A percentile compares a stretch with the other conserved stretches of the same genome.
phyloP scores from a whole-genome alignment of 176 grass and related monocot genomes.

The Triticum monococcum region DNA sequence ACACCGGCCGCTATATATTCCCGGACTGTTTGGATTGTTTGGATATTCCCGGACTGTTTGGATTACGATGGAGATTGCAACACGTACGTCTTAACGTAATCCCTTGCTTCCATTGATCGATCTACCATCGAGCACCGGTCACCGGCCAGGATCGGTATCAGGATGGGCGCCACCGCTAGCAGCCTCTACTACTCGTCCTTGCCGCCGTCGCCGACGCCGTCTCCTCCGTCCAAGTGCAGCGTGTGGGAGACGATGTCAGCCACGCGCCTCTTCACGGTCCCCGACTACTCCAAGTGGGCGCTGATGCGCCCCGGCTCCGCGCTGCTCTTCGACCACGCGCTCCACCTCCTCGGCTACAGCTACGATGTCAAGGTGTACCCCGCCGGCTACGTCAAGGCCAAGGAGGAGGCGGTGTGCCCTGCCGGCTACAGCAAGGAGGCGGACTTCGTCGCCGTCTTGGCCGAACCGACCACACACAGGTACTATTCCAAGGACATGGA shows the following conservation, averaged over 20 bases:
- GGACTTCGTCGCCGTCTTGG: not conserved
- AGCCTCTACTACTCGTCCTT: not conserved
- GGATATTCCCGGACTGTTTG: too few species aligned
- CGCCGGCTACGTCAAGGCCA: not conserved
- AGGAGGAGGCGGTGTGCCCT: not conserved
- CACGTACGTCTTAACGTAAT: too few species aligned
- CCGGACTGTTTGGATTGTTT: too few species aligned
- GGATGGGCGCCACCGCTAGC: not conserved
- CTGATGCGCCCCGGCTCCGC: not conserved
- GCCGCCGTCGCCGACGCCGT: not conserved
- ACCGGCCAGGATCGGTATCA: not conserved
- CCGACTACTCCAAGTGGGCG: not conserved
- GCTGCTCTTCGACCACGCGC: not conserved
- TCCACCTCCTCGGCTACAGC: not conserved
- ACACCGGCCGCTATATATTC: too few species aligned
- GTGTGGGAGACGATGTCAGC: not conserved
- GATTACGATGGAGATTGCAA: not conserved
- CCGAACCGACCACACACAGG: not conserved
- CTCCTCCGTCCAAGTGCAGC: not conserved
- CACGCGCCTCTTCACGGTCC: not conserved
- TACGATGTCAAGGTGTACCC: not conserved
- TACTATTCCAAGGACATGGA: not conserved
- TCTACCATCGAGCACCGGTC: not conserved
- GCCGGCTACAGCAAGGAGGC: not conserved
- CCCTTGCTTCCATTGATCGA: not conserved